These are phyloP conservation scores for Penicillium crustosum DNA, from an alignment of 2,329 filamentous ascomycete genomes.

Conservation along the genomic window DNA sequence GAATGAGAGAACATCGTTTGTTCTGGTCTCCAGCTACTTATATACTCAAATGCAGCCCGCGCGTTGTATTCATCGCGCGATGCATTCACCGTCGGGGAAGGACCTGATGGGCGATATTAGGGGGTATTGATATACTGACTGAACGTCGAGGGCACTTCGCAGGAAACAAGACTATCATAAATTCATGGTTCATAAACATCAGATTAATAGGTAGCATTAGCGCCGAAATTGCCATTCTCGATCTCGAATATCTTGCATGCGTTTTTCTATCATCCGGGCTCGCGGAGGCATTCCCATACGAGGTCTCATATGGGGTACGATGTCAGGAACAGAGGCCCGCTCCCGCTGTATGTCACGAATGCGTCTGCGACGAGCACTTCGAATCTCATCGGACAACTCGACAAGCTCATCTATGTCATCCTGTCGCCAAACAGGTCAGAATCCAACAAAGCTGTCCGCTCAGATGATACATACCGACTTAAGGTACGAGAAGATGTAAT, in stretches of 20 bases:
- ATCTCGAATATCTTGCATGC: constrained; percentile 29
- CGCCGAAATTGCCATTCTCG: constrained; percentile 28
- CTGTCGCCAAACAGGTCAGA: constrained; percentile 48
- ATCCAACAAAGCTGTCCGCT: neutral
- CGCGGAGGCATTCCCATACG: constrained; percentile 23
- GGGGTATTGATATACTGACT: neutral
- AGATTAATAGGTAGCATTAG: constrained; percentile 1
- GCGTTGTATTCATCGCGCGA: too few species aligned
- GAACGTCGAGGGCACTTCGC: neutral
- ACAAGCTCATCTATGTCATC: constrained; percentile 85
- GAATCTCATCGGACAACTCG: constrained; percentile 78
- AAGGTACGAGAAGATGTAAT: constrained; percentile 90
- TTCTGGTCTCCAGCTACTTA: neutral
- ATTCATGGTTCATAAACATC: neutral
- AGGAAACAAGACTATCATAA: neutral
- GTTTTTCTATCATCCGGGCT: constrained; percentile 19
- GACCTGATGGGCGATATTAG: neutral
- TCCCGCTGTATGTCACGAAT: constrained; percentile 60
- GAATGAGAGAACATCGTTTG: neutral
- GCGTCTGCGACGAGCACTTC: constrained; percentile 60
- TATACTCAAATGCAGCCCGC: neutral
- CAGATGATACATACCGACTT: constrained; percentile 67
- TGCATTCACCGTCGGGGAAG: neutral
- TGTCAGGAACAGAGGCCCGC: constrained; percentile 27
- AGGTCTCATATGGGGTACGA: neutral